These are phyloP conservation scores for Aurantiochytrium sp. DNA, from an alignment of 108 stramenopile species.

Conservation along the genomic window DNA sequence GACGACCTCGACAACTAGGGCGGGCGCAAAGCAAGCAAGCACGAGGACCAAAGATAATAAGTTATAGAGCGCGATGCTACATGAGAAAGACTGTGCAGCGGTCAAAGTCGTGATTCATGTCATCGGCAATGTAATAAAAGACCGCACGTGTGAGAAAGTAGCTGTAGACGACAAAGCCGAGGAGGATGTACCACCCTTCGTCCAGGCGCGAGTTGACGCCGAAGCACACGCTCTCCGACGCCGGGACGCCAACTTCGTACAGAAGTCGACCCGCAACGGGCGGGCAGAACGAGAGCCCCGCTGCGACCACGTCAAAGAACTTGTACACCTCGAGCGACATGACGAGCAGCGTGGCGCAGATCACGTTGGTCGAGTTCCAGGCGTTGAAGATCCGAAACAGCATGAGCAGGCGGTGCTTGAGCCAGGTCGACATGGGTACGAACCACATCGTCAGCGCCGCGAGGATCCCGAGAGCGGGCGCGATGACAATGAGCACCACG, in stretches of 20 bases:
- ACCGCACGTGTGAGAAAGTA: neutral
- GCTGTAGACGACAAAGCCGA: neutral
- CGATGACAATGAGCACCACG: neutral
- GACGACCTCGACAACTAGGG: neutral
- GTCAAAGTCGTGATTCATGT: neutral
- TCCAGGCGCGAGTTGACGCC: neutral
- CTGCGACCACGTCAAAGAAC: slow-evolving; percentile 24
- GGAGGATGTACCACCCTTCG: neutral
- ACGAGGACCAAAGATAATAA: too few relatives aligned
- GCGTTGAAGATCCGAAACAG: neutral
- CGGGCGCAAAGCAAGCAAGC: too few relatives aligned
- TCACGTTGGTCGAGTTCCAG: slow-evolving; percentile 27
- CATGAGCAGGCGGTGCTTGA: neutral
- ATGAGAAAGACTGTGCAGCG: neutral
- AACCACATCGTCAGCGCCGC: neutral
- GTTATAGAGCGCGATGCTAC: too few relatives aligned
- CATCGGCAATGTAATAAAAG: neutral
- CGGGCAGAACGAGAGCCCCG: neutral
- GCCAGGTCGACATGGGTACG: neutral
- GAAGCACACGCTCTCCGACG: neutral
- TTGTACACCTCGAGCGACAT: neutral
- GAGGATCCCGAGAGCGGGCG: neutral
- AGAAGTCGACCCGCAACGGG: neutral
- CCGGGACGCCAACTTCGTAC: neutral
- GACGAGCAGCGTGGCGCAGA: neutral